phyloP scores from a whole-genome alignment of 495 filamentous ascomycete genomes.

The Xeromyces bisporus region DNA sequence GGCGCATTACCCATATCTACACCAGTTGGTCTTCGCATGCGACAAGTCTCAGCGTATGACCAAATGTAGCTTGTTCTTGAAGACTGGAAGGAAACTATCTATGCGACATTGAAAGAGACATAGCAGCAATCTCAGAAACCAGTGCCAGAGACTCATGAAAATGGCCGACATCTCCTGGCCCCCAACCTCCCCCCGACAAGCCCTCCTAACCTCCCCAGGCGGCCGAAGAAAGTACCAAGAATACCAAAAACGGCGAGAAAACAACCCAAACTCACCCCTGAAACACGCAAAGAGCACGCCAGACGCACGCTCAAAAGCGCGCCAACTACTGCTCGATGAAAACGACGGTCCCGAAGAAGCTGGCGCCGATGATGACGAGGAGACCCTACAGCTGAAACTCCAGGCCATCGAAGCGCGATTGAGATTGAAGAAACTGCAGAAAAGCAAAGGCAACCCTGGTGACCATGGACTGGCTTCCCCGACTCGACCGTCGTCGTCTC shows the following conservation, averaged over 20 bases:
- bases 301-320: slow-evolving; percentile 18
- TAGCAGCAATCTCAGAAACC: too few relatives aligned
- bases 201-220: slow-evolving; percentile 61
- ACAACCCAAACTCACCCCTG: slow-evolving; percentile 48
- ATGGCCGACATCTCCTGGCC: slow-evolving; percentile 56
- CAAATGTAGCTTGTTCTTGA: too few relatives aligned
- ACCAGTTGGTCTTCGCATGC: too few relatives aligned
- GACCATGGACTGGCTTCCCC: slow-evolving; percentile 9
- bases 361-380: slow-evolving; percentile 74
- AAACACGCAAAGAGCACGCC: slow-evolving; percentile 31
- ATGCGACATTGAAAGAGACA: too few relatives aligned
- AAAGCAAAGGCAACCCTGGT: slow-evolving; percentile 17
- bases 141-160: too few relatives aligned
- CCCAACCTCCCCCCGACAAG: slow-evolving; percentile 71
- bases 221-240: slow-evolving; percentile 56
- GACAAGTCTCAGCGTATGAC: too few relatives aligned
- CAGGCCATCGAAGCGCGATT: slow-evolving; percentile 73
- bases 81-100: too few relatives aligned
- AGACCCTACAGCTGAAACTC: slow-evolving; percentile 66
- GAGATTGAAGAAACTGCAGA: slow-evolving; percentile 75
- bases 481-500: slow-evolving; percentile 11
- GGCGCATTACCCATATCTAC: too few relatives aligned
- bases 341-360: slow-evolving; percentile 24
- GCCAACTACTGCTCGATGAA: slow-evolving; percentile 18
- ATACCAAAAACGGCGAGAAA: slow-evolving; percentile 43